A percentile compares a stretch with the other conserved stretches of the same genome.
Conservation (phyloP, 1,139 yeast genomes). For the Saccharomyces hybrid region DNA sequence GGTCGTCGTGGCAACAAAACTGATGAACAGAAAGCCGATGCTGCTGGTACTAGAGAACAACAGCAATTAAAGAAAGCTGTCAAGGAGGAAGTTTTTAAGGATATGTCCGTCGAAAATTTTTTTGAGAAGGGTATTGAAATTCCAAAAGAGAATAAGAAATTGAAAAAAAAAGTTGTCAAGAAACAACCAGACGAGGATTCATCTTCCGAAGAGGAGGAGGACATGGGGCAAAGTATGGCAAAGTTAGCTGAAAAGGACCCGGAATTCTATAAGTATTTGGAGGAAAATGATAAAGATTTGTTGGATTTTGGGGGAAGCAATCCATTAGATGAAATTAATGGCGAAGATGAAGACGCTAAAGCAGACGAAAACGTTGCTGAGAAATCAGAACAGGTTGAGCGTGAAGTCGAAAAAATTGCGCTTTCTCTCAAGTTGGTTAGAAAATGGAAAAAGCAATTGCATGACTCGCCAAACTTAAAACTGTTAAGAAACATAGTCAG, state of each 20-base stretch:
- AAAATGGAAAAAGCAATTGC: slow-evolving; percentile 58
- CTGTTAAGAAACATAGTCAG: slow-evolving; percentile 59
- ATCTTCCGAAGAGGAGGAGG: slow-evolving; percentile 40
- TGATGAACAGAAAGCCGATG: slow-evolving; percentile 28
- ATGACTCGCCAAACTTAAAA: slow-evolving; percentile 50
- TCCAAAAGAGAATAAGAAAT: slow-evolving; percentile 49
- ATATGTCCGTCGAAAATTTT: slow-evolving; percentile 74
- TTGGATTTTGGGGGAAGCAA: slow-evolving; percentile 65
- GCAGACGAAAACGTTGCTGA: slow-evolving; percentile 34
- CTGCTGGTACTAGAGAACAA: slow-evolving; percentile 31
- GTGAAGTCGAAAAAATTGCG: slow-evolving; percentile 37
- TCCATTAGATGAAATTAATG: slow-evolving; percentile 63
- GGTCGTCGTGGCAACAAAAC: slow-evolving; percentile 41
- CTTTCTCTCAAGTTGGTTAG: slow-evolving; percentile 58
- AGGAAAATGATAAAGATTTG: slow-evolving; percentile 69
- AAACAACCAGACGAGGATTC: slow-evolving; percentile 31
- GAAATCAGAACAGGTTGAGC: slow-evolving; percentile 29
- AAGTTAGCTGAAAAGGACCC: slow-evolving; percentile 73
- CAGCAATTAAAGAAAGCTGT: slow-evolving; percentile 29
- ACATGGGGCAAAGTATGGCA: slow-evolving; percentile 59
- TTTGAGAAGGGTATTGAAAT: slow-evolving; percentile 70
- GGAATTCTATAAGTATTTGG: slow-evolving; percentile 73
- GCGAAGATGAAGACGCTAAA: slow-evolving; percentile 41
- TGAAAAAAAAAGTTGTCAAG: slow-evolving; percentile 17
- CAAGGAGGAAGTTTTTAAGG: slow-evolving; percentile 57